Conservation (phyloP, 1,284 basidiomycete species). For the Apiotrichum laibachii region DNA sequence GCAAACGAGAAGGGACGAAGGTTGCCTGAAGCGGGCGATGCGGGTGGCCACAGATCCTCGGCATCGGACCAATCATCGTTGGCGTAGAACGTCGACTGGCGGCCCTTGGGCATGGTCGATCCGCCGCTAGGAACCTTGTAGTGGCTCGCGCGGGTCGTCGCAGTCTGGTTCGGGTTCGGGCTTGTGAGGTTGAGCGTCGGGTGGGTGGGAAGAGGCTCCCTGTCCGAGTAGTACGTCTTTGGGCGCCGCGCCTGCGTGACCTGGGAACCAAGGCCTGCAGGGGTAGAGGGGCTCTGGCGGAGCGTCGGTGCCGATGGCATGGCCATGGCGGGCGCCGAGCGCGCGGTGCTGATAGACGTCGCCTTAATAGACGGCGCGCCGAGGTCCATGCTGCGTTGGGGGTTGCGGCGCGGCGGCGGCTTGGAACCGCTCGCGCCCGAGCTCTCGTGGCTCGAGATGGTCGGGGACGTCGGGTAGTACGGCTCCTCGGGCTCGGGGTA, state of each 20-base stretch:
- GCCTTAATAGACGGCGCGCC: conserved; percentile 23
- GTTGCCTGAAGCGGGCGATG: conserved; percentile 28
- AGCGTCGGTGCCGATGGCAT: conserved; percentile 10
- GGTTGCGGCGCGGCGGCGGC: neutral
- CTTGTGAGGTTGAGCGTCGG: conserved; percentile 4
- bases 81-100: conserved; percentile 16
- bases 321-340: conserved; percentile 12
- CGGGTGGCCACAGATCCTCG: conserved; percentile 40
- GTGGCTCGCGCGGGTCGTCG: conserved; percentile 11
- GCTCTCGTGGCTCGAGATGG: conserved; percentile 27
- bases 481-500: conserved; percentile 40
- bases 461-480: conserved; percentile 19
- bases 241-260: conserved; percentile 26
- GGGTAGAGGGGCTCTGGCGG: conserved; percentile 44
- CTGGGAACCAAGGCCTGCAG: conserved; percentile 33
- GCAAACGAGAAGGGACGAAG: conserved; percentile 51
- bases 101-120: conserved; percentile 15
- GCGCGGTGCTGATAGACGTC: conserved; percentile 20
- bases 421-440: conserved; percentile 3
- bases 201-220: conserved; percentile 4
- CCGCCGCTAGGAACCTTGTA: conserved; percentile 18
- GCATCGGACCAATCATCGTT: conserved; percentile 27
- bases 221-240: conserved; percentile 34
- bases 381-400: conserved; percentile 13
- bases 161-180: too few species aligned